Evolutionary conservation across 164 flowering plant genomes (phyloP), one percentile per base, ranked within the genome.

Genomic region (grape (Vitis vinifera)): DNA sequence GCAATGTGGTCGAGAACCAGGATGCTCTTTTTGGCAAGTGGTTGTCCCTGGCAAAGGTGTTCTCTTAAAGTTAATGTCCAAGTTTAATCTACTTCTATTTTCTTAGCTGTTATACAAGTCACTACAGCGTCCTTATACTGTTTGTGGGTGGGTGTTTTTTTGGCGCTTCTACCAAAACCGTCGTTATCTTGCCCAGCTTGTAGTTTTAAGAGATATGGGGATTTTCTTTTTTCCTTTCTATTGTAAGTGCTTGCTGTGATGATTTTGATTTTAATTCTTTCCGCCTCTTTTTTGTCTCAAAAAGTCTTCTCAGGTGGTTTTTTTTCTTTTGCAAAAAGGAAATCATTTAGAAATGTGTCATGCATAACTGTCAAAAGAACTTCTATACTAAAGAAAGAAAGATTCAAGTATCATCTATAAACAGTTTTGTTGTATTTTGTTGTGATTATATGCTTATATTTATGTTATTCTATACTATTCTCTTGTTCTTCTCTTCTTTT

Each of bases 101-200:
- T 56, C 49, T 57, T 67, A 14, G 50, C 31, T 9, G 30, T 51
- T 48, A 29, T 69, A 50, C 44, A 17, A 62, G 49, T 70, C 17
- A 6, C 29, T 47, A n/a, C 27, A n/a, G 13, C 15, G 50, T 15
- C 55, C 3, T 63, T 51, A 30, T 61, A 23, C 15, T 12, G 48
- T 17, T 51, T 59, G 59, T 53, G 37, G 59, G 19, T 13, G 57
- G 56, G 66, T 70, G 52, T 53, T 62, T 53, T 62, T 70, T 62
- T 70, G 59, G 59, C 60, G 4, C 51, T 53, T 47, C 52, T 37
- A 62, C 44, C 44, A 53, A 62, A 55, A 15, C 50, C 10, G 3
- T 51, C 61, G 11, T 57, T 44, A 44, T 29, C 47, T 60, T 50
- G n/a, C 55, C n/a, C 30, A 27, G 44, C 53, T 69, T 51, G 65